Evolutionary conservation across 208 protist genomes (phyloP).

Genomic region (Crithidia mellificae): DNA sequence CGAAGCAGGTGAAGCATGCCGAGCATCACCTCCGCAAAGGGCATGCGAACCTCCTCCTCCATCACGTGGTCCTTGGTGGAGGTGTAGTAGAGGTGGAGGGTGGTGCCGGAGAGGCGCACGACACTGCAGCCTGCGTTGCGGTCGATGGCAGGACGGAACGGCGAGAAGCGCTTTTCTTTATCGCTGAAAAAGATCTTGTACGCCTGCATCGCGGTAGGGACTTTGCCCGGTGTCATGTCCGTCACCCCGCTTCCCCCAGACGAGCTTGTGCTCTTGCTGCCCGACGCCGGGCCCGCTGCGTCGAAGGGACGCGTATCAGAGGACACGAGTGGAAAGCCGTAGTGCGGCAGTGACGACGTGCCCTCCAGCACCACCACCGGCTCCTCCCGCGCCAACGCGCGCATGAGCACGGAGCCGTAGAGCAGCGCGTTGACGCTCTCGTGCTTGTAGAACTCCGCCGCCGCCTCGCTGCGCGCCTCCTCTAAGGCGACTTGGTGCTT

Average conservation of each 20-base stretch:
- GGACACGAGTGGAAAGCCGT: constrained; percentile 82
- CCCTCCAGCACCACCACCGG: constrained; percentile 40
- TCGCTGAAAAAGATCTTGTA: constrained; percentile 67
- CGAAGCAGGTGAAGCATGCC: constrained; percentile 69
- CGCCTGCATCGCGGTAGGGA: constrained; percentile 53
- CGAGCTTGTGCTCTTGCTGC: neutral
- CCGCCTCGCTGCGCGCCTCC: constrained; percentile 43
- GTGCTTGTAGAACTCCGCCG: constrained; percentile 55
- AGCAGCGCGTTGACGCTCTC: constrained; percentile 83
- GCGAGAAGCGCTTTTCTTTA: constrained; percentile 50
- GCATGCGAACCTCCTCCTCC: constrained; percentile 76
- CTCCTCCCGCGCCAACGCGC: constrained; percentile 72
- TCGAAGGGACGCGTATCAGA: constrained; percentile 70
- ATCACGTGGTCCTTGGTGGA: constrained; percentile 63
- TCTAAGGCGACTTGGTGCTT: constrained; percentile 66
- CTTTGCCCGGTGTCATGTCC: constrained; percentile 59
- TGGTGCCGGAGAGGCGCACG: constrained; percentile 62
- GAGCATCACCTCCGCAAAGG: constrained; percentile 81
- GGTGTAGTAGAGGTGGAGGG: constrained; percentile 87
- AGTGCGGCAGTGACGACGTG: constrained; percentile 38
- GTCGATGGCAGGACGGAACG: constrained; percentile 69
- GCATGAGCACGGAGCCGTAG: constrained; percentile 74
- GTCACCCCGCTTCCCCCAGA: constrained; percentile 32
- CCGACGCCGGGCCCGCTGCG: neutral
- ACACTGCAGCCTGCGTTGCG: constrained; percentile 76